Base-by-base conservation (phyloP, 495 filamentous ascomycete genomes). In the Penicillium chermesinum region DNA sequence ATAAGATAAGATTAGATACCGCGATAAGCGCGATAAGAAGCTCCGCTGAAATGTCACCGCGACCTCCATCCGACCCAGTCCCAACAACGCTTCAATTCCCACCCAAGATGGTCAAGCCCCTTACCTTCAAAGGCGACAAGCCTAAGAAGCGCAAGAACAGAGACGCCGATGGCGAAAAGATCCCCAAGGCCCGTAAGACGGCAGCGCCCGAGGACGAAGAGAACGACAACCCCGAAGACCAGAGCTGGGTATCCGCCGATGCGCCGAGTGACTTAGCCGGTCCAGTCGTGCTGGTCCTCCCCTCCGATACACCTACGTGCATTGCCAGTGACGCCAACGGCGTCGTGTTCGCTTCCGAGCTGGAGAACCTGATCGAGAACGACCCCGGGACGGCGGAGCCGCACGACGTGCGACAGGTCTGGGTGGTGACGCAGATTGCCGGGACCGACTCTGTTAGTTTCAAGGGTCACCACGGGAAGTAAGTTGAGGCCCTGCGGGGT, bases 41-140 rank as follows among this genome's bases (percentile, higher is more conserved):
- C 37, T n/a, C 18, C 30, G 3, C 48, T 20, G n/a, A 42, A 21
- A 41, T 38, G 27, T 41, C 18, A n/a, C 18, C 49, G 25, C 27
- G 10, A 46, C 38, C 44, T 38, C 8, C n/a, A n/a, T 9, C 14
- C 33, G 21, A 19, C 19, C 3, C 13, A 13, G 2, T 13, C 5
- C 38, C 49, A 38, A 19, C 19, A 40, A 20, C 27, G 48, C 43
- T 27, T 21, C 22, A 16, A 58, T 34, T 44, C 18, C 18, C 41
- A 52, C 30, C 43, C 15, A 64, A 49, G 50, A 79, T 81, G 79
- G 74, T 95, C 43, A 96, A 94, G 65, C 79, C 91, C 37, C 75
- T 98, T 37, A 74, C 79, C 32, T 98, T 98, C 75, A 98, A 98
- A 73, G 93, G 93, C 73, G 94, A 98, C 67, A 96, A 91, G 69